Conservation (phyloP, 345 rosid genomes). For the Murraya paniculata region DNA sequence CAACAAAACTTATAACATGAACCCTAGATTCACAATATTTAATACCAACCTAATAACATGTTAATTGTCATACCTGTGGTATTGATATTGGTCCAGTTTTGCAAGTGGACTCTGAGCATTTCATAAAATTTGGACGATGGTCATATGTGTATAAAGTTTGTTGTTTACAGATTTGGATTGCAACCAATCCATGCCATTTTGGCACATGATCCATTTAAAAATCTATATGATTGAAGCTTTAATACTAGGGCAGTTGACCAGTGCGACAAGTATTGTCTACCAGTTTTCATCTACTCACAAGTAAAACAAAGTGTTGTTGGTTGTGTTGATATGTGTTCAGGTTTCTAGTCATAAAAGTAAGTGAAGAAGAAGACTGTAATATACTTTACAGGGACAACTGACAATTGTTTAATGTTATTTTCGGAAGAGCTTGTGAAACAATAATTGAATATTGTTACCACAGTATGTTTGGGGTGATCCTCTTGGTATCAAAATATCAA, state of each 20-base stretch:
- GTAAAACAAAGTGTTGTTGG: background rate
- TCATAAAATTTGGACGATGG: background rate
- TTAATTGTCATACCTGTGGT: background rate
- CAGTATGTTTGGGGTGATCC: no score
- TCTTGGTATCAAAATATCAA: no score
- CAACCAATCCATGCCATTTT: background rate
- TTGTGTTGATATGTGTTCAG: background rate
- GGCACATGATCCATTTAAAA: background rate
- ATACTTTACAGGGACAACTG: background rate
- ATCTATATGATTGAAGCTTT: background rate
- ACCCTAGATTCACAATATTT: background rate
- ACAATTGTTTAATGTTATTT: background rate
- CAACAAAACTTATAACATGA: background rate
- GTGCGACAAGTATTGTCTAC: background rate
- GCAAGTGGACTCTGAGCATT: background rate
- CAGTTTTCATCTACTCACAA: background rate
- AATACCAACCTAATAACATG: background rate
- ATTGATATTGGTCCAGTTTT: background rate
- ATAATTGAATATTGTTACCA: background rate
- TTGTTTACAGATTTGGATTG: background rate
- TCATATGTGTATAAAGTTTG: background rate
- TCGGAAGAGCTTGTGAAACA: background rate
- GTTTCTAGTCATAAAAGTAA: background rate
- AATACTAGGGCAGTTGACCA: background rate
- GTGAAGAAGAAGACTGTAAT: background rate